Evolutionary conservation across 306 rosid genomes (phyloP).

Genomic region (Citrullus amarus): DNA sequence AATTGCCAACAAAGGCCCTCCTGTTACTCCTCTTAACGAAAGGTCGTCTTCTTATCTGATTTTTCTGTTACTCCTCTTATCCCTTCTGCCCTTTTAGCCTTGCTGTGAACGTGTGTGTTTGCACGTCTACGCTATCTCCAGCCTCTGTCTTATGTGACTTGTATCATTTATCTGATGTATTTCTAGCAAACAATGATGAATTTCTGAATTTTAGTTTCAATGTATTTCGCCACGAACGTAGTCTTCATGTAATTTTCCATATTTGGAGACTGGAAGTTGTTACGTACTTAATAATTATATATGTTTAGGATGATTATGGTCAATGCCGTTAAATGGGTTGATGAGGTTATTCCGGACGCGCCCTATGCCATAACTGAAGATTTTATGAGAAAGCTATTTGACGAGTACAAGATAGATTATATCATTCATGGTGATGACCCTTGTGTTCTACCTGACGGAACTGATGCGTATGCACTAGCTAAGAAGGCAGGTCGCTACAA

Average conservation of each 20-base stretch:
- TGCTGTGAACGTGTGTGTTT: background rate
- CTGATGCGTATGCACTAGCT: slow-evolving; percentile 54
- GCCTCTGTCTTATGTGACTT: background rate
- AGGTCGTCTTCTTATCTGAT: slow-evolving; percentile 15
- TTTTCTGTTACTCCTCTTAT: background rate
- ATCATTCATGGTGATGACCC: slow-evolving; percentile 56
- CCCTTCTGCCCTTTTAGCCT: background rate
- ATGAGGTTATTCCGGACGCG: slow-evolving; percentile 48
- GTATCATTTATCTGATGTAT: background rate
- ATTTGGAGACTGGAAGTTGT: background rate
- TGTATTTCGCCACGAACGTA: background rate
- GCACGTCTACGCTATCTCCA: background rate
- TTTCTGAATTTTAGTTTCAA: background rate
- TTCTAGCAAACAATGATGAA: background rate
- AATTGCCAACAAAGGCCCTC: slow-evolving; percentile 44
- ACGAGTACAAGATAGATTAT: slow-evolving; percentile 40
- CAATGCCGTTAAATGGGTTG: slow-evolving; percentile 51
- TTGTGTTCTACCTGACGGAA: slow-evolving; percentile 52
- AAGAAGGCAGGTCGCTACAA: slow-evolving; percentile 59
- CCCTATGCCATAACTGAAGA: slow-evolving; percentile 55
- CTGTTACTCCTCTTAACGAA: slow-evolving; percentile 46
- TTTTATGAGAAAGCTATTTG: slow-evolving; percentile 50
- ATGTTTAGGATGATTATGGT: slow-evolving; percentile 44
- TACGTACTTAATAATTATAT: background rate
- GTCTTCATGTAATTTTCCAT: background rate